These are phyloP conservation scores for Chloris gayana DNA, from an alignment of 176 grass and related monocot genomes.

Conservation along the genomic window DNA sequence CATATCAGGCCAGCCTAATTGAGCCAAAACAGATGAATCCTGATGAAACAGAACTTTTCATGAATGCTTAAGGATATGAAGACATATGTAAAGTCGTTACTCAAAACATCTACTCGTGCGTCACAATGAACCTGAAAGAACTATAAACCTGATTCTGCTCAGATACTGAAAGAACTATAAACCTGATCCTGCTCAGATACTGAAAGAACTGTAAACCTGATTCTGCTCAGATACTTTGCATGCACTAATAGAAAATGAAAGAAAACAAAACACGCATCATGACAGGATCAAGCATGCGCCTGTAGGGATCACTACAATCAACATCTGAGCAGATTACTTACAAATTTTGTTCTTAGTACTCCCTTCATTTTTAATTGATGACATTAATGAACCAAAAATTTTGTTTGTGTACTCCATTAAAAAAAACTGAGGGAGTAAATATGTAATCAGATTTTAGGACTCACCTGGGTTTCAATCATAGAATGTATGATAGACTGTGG, in stretches of 20 bases:
- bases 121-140: not conserved
- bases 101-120: not conserved
- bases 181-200: conserved; percentile 27
- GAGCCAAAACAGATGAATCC: conserved; percentile 95
- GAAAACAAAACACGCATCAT: not conserved
- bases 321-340: not conserved
- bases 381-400: not conserved
- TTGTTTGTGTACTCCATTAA: not conserved
- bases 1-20: conserved; percentile 97
- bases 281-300: conserved; percentile 7
- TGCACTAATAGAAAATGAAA: conserved; percentile 9
- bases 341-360: conserved; percentile 8
- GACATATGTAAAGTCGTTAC: not conserved
- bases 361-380: not conserved
- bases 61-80: conserved; percentile 24
- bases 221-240: conserved; percentile 14
- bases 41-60: conserved; percentile 43
- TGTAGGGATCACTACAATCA: not conserved
- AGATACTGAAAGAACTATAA: conserved; percentile 20
- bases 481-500: conserved; percentile 99
- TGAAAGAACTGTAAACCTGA: conserved; percentile 13
- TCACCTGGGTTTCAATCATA: conserved; percentile 97
- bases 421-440: not conserved
- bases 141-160: conserved; percentile 23
- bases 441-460: not conserved